These are phyloP conservation scores for Neonectria neomacrospora DNA, from an alignment of 2,329 filamentous ascomycete genomes.

Conservation along the genomic window DNA sequence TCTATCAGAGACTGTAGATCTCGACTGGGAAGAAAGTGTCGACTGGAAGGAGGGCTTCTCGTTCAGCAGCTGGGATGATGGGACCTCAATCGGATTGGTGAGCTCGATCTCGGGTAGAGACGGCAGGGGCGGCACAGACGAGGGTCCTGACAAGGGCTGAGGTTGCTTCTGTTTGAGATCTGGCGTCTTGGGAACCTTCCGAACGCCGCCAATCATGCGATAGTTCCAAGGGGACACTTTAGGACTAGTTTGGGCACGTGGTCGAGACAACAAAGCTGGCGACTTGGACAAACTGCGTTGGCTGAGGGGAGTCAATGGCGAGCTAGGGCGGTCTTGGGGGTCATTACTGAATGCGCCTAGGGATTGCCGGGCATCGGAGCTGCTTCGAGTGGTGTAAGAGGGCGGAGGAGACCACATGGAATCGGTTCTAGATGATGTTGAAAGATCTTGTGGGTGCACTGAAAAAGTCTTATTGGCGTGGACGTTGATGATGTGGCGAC, in stretches of 20 bases:
- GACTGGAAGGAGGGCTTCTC: slow-evolving; percentile 41
- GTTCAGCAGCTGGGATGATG: slow-evolving; percentile 35
- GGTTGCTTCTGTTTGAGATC: slow-evolving; percentile 57
- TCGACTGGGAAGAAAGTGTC: slow-evolving; percentile 47
- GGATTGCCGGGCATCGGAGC: slow-evolving; percentile 61
- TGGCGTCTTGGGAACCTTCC: slow-evolving; percentile 56
- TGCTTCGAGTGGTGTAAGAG: slow-evolving; percentile 58
- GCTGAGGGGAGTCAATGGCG: slow-evolving; percentile 59
- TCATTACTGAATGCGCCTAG: slow-evolving; percentile 61
- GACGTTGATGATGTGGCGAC: slow-evolving; percentile 58
- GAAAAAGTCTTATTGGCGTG: slow-evolving; percentile 70
- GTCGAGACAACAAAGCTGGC: slow-evolving; percentile 32
- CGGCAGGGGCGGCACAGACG: slow-evolving; percentile 43
- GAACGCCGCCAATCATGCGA: slow-evolving; percentile 65
- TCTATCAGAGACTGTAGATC: slow-evolving; percentile 60
- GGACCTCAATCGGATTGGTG: slow-evolving; percentile 32
- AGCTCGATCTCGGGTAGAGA: slow-evolving; percentile 46
- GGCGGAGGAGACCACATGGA: slow-evolving; percentile 54
- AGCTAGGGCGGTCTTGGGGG: slow-evolving; percentile 59
- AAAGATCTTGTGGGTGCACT: slow-evolving; percentile 53
- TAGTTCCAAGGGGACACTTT: slow-evolving; percentile 62
- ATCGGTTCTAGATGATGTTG: slow-evolving; percentile 45
- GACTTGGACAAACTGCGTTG: slow-evolving; percentile 49
- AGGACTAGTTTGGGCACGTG: slow-evolving; percentile 31
- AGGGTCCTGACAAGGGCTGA: slow-evolving; percentile 40